phyloP scores from a whole-genome alignment of 495 filamentous ascomycete genomes.

The Hyaloscypha variabilis region DNA sequence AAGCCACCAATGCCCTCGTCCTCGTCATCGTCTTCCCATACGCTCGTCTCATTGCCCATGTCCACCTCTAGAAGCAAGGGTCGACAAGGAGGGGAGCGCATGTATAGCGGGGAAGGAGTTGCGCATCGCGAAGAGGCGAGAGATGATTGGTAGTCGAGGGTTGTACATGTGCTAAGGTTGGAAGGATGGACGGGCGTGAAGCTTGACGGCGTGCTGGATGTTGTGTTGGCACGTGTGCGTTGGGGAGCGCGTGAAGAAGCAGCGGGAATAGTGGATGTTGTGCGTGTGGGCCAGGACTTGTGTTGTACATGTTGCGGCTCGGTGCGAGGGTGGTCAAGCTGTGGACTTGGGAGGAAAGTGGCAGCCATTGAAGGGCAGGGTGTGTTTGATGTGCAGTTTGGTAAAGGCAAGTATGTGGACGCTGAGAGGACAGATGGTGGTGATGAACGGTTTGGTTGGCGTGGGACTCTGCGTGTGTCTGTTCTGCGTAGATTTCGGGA shows the following conservation, averaged over 20 bases:
- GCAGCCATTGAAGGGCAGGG: neutral
- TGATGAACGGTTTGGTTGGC: neutral
- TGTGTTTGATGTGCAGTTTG: neutral
- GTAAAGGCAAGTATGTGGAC: neutral
- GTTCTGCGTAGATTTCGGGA: neutral
- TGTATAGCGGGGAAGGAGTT: neutral
- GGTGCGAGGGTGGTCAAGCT: neutral
- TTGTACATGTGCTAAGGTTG: conserved; percentile 3
- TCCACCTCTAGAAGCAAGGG: neutral
- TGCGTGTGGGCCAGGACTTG: neutral
- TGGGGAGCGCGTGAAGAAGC: neutral
- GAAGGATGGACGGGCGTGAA: neutral
- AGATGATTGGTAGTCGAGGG: neutral
- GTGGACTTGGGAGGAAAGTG: neutral
- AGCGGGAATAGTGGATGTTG: neutral
- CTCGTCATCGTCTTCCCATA: conserved; percentile 2
- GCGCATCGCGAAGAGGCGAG: neutral
- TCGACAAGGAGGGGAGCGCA: neutral
- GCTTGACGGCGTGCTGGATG: neutral
- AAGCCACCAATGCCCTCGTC: neutral
- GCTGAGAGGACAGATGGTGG: neutral
- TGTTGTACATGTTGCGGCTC: neutral
- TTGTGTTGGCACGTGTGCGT: neutral
- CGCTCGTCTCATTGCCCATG: neutral
- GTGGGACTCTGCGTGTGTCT: neutral